Percentiles rank a stretch among this genome's conserved stretches.
These are phyloP conservation scores for Haberlea rhodopensis DNA, from an alignment of 257 asterid genomes.

Conservation along the genomic window DNA sequence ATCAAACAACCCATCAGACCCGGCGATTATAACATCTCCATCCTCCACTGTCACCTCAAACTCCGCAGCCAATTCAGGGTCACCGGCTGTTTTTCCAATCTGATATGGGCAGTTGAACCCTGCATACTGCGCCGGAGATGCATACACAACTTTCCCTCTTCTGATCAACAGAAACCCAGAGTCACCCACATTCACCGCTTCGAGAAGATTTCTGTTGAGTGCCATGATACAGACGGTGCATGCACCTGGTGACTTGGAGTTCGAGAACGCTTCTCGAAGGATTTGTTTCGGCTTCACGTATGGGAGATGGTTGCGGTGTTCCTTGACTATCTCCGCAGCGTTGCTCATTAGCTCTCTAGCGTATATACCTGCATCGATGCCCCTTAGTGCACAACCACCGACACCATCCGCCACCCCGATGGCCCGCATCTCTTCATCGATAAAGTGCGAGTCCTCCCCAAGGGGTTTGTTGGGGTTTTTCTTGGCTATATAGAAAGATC, in stretches of 20 bases:
- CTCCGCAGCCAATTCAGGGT: no score
- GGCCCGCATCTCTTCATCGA: conserved; percentile 15
- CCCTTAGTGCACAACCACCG: no score
- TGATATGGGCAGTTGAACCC: no score
- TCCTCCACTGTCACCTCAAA: no score
- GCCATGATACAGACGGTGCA: conserved; percentile 46
- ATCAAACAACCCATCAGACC: no score
- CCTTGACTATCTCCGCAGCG: not conserved
- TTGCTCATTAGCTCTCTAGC: conserved; percentile 36
- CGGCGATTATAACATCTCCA: no score
- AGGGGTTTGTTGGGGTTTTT: conserved; percentile 21
- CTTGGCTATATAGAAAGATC: conserved; percentile 32
- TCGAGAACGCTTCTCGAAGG: conserved; percentile 23
- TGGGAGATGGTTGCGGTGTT: not conserved
- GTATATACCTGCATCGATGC: conserved; percentile 39
- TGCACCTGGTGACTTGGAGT: conserved; percentile 23
- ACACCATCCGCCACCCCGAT: conserved; percentile 47
- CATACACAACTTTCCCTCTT: no score
- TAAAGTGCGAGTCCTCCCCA: conserved; percentile 41
- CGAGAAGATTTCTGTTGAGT: conserved; percentile 7
- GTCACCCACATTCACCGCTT: conserved; percentile 45
- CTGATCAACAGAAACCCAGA: conserved; percentile 27
- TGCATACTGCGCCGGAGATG: no score
- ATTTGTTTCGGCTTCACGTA: conserved; percentile 20
- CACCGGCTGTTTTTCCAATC: no score